A percentile compares a stretch with the other conserved stretches of the same genome.
Evolutionary conservation across 108 stramenopile species (phyloP).

Genomic region (Cyclotella atomus): DNA sequence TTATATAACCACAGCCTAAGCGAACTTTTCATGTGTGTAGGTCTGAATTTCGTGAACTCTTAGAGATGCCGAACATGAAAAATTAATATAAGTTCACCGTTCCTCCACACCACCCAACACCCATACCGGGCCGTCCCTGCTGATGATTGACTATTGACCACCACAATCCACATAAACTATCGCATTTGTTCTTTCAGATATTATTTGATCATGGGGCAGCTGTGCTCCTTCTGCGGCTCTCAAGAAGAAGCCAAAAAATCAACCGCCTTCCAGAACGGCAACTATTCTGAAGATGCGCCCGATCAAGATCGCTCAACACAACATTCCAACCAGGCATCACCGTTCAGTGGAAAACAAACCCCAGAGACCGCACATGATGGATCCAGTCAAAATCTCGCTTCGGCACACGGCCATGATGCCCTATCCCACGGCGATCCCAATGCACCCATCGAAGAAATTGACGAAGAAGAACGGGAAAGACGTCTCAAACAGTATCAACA

Average conservation of each 20-base stretch:
- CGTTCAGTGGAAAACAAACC: conserved; percentile 9
- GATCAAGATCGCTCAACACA: conserved; percentile 24
- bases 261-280: conserved; percentile 26
- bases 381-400: conserved; percentile 1
- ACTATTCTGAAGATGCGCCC: conserved; percentile 15
- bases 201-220: conserved; percentile 23
- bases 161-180: too few species aligned
- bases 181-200: too few species aligned
- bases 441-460: conserved; percentile 12
- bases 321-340: conserved; percentile 17
- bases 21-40: too few species aligned
- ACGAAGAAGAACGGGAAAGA: conserved; percentile 38
- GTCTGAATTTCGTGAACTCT: too few species aligned
- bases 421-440: neutral
- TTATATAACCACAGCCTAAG: too few species aligned
- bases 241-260: conserved; percentile 37
- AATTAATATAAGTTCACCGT: conserved; percentile 1
- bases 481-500: conserved; percentile 33
- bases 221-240: conserved; percentile 33
- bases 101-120: neutral
- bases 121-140: too few species aligned
- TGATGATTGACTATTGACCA: too few species aligned
- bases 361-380: conserved; percentile 13
- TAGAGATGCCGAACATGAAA: too few species aligned
- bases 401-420: conserved; percentile 16